Evolutionary conservation across 2,329 filamentous ascomycete species (phyloP).

Genomic region (Arthrobotrys conoides): DNA sequence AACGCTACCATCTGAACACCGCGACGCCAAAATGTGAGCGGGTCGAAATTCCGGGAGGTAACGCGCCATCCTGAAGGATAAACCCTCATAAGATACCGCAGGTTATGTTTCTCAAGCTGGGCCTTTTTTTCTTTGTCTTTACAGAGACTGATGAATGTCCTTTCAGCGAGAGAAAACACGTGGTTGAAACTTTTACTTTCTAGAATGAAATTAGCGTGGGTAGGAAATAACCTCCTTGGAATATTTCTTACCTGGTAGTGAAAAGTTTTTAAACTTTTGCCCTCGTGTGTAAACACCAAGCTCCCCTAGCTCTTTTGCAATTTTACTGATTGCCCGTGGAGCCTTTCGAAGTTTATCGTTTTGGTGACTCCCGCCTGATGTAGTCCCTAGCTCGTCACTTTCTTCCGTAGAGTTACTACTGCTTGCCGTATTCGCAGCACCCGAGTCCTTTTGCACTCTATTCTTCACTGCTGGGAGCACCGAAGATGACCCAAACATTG

Average conservation of each 20-base stretch:
- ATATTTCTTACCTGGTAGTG: slow-evolving; percentile 63
- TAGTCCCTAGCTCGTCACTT: slow-evolving; percentile 69
- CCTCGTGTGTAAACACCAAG: slow-evolving; percentile 84
- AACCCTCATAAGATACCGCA: slow-evolving; percentile 90
- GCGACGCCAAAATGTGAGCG: slow-evolving; percentile 90
- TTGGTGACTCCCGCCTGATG: slow-evolving; percentile 55
- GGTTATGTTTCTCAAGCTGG: slow-evolving; percentile 88
- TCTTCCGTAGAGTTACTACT: slow-evolving; percentile 75
- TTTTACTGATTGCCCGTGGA: slow-evolving; percentile 81
- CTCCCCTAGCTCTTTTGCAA: slow-evolving; percentile 79
- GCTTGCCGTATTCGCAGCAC: slow-evolving; percentile 66
- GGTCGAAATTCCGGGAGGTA: slow-evolving; percentile 93
- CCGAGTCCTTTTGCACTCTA: slow-evolving; percentile 18
- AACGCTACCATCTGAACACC: slow-evolving; percentile 98
- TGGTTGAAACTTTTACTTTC: slow-evolving; percentile 93
- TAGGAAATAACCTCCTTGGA: background rate
- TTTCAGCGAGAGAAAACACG: slow-evolving; percentile 94
- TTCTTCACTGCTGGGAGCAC: slow-evolving; percentile 12
- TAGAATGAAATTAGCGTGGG: slow-evolving; percentile 30
- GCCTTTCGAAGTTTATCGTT: slow-evolving; percentile 69
- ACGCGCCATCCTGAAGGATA: slow-evolving; percentile 88
- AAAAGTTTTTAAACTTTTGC: slow-evolving; percentile 81
- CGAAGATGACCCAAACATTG: slow-evolving; percentile 20
- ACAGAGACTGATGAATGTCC: slow-evolving; percentile 85
- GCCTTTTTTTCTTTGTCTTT: slow-evolving; percentile 82